phyloP scores from a whole-genome alignment of 2,329 filamentous ascomycete species.

The Colletotrichum caudatum region DNA sequence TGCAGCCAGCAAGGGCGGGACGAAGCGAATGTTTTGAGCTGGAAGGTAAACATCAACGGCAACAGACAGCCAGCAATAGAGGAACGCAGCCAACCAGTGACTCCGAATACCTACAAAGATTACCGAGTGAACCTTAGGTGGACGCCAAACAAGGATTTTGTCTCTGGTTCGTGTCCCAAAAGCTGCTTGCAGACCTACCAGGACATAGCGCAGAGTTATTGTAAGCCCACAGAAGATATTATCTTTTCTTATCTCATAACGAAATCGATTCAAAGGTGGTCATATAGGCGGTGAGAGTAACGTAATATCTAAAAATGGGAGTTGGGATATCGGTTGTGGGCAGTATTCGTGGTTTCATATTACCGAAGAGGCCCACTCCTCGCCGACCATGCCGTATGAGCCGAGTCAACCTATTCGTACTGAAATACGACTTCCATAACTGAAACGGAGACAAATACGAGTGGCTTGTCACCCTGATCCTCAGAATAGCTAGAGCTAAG shows the following conservation, averaged over 20 bases:
- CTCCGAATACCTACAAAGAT: not conserved
- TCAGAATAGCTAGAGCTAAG: too few species aligned
- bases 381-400: too few species aligned
- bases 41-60: slow-evolving; percentile 2
- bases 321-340: not conserved
- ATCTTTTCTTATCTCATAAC: too few species aligned
- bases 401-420: too few species aligned
- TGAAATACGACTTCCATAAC: too few species aligned
- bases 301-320: not conserved
- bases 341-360: not conserved
- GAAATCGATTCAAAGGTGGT: not conserved
- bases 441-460: too few species aligned
- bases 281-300: not conserved
- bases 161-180: too few species aligned
- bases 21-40: not conserved
- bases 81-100: not conserved
- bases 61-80: not conserved
- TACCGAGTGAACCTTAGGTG: not conserved
- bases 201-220: too few species aligned
- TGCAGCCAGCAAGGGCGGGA: not conserved
- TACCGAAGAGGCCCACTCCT: too few species aligned
- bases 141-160: not conserved
- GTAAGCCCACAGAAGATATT: too few species aligned
- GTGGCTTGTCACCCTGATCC: too few species aligned
- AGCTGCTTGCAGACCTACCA: too few species aligned